Percentiles rank a stretch among this genome's conserved stretches.
Conservation (phyloP, 177 flowering plant species). For the Tripterygium wilfordii region DNA sequence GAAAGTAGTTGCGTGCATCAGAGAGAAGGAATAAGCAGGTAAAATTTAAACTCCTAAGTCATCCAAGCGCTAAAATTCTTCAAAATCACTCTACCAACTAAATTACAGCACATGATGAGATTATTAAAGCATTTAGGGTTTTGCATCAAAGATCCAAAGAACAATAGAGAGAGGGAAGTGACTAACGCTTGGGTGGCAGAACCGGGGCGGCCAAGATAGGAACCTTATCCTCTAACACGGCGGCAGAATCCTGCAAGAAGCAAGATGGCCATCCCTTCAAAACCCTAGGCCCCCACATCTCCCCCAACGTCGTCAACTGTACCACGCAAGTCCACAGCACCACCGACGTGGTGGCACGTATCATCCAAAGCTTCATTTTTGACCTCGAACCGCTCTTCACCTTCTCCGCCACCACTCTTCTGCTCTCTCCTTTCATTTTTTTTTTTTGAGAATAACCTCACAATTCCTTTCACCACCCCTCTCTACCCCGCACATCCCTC, state of each 20-base stretch:
- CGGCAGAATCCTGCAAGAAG: not conserved
- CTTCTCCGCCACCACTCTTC: constrained; percentile 24
- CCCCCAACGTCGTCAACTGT: constrained; percentile 3
- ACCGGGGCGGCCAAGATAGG: not conserved
- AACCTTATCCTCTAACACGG: not conserved
- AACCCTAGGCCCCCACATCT: constrained; percentile 4
- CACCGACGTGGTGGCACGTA: constrained; percentile 6
- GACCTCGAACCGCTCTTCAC: constrained; percentile 28
- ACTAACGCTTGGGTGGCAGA: constrained; percentile 4
- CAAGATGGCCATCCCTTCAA: constrained; percentile 4
- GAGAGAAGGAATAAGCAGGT: too few species aligned
- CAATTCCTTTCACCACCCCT: too few species aligned
- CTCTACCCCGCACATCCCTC: too few species aligned
- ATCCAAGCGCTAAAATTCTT: too few species aligned
- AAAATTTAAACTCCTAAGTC: too few species aligned
- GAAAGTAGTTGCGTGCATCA: too few species aligned
- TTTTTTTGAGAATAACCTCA: not conserved
- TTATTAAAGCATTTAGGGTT: too few species aligned
- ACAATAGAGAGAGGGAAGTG: too few species aligned
- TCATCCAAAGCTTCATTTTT: constrained; percentile 10
- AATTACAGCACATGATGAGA: too few species aligned
- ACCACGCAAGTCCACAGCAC: constrained; percentile 3
- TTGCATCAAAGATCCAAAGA: too few species aligned
- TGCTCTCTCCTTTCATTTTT: constrained; percentile 16
- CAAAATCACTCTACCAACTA: too few species aligned